Evolutionary conservation across 495 filamentous ascomycete species (phyloP).

Genomic region (Aspergillus incahuasiensis): DNA sequence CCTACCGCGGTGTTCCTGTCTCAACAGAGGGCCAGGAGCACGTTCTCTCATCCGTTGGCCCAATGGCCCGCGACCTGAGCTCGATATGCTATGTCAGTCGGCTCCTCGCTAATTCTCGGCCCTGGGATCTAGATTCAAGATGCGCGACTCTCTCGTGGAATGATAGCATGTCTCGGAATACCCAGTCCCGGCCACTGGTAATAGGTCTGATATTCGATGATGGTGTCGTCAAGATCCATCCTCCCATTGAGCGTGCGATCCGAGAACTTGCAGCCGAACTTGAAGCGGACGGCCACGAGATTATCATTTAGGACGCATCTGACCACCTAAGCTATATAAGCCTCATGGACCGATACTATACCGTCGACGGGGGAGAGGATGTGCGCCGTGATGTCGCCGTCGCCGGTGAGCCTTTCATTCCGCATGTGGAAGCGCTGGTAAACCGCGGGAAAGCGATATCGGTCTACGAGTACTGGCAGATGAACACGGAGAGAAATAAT

Average conservation of each 20-base stretch:
- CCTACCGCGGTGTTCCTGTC: conserved; percentile 44
- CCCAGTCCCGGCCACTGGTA: conserved; percentile 38
- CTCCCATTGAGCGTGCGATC: conserved; percentile 43
- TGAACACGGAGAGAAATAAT: conserved; percentile 47
- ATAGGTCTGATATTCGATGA: conserved; percentile 49
- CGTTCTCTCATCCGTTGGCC: conserved; percentile 47
- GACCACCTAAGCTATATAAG: conserved; percentile 42
- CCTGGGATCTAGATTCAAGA: conserved; percentile 46
- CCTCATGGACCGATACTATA: conserved; percentile 49
- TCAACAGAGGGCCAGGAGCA: conserved; percentile 53
- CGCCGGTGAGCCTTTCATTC: conserved; percentile 52
- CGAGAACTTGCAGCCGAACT: conserved; percentile 33
- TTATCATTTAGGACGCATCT: conserved; percentile 43
- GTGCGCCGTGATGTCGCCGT: conserved; percentile 42
- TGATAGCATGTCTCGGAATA: conserved; percentile 31
- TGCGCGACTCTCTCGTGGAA: conserved; percentile 47
- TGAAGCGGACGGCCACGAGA: conserved; percentile 39
- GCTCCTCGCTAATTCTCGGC: conserved; percentile 31
- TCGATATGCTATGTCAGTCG: conserved; percentile 39
- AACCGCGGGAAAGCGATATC: conserved; percentile 48
- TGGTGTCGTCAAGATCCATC: conserved; percentile 46
- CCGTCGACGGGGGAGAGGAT: conserved; percentile 53
- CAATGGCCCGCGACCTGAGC: conserved; percentile 43
- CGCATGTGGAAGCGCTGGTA: conserved; percentile 42
- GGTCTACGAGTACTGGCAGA: conserved; percentile 53